Evolutionary conservation across 768 basidiomycete species (phyloP).

Genomic region (Hericium erinaceus): DNA sequence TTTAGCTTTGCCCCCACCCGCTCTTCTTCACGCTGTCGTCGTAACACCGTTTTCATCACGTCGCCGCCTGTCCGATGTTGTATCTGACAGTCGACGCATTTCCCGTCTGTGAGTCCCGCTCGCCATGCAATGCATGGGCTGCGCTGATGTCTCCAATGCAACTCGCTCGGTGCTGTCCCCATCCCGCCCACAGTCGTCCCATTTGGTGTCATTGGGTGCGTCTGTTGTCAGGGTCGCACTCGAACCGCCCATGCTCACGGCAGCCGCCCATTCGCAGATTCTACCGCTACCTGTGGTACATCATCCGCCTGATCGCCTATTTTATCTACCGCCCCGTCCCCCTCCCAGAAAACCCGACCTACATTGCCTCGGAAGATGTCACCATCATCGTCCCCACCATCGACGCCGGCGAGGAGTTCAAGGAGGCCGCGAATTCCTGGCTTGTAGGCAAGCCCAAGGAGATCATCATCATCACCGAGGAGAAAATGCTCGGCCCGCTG

Average conservation of each 20-base stretch:
- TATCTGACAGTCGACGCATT: conserved; percentile 89
- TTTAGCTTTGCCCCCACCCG: conserved; percentile 11
- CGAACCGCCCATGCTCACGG: not conserved
- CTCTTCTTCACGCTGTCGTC: conserved; percentile 10
- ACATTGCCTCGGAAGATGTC: conserved; percentile 84
- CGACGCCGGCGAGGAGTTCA: conserved; percentile 93
- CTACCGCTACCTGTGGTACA: conserved; percentile 90
- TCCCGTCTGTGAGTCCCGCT: conserved; percentile 66
- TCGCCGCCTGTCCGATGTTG: conserved; percentile 39
- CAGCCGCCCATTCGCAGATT: conserved; percentile 39
- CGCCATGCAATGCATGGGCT: not conserved
- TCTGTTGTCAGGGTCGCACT: conserved; percentile 3
- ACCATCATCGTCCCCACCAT: conserved; percentile 96
- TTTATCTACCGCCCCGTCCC: conserved; percentile 83
- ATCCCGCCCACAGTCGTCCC: conserved; percentile 53
- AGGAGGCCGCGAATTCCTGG: conserved; percentile 88
- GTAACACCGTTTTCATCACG: not conserved
- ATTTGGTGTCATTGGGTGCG: conserved; percentile 81
- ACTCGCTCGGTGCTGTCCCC: conserved; percentile 2
- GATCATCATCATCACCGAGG: conserved; percentile 70
- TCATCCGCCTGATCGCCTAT: conserved; percentile 75
- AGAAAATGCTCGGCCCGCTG: conserved; percentile 82
- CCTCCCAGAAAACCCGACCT: conserved; percentile 83
- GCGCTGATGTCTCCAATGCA: conserved; percentile 1
- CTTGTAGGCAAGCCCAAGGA: conserved; percentile 87